phyloP scores from a whole-genome alignment of 805 yeast species.

The Zygosaccharomyces gambellarensis region DNA sequence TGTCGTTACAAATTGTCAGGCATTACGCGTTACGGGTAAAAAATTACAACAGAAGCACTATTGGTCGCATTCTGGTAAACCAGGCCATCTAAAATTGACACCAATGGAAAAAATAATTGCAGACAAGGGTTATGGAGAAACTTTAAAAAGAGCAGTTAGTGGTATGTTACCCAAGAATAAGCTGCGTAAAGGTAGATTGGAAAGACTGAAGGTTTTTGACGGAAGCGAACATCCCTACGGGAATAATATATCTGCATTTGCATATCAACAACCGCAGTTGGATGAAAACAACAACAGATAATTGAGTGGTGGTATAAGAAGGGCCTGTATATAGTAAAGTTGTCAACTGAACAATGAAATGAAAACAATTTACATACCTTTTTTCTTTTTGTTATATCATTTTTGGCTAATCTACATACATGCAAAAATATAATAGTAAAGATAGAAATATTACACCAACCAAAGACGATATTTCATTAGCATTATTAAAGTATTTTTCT shows the following conservation, averaged over 20 bases:
- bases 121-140: constrained; percentile 84
- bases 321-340: background rate
- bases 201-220: constrained; percentile 80
- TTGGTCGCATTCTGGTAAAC: constrained; percentile 84
- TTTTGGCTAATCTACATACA: constrained; percentile 7
- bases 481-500: background rate
- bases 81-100: constrained; percentile 80
- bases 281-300: background rate
- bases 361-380: background rate
- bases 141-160: constrained; percentile 80
- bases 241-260: constrained; percentile 77
- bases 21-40: constrained; percentile 77
- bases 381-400: background rate
- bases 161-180: constrained; percentile 96
- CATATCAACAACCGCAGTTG: constrained; percentile 65
- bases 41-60: constrained; percentile 77
- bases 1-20: constrained; percentile 88
- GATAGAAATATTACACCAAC: constrained; percentile 4
- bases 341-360: background rate
- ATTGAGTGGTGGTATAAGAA: constrained; percentile 1
- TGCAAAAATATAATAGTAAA: background rate
- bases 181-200: constrained; percentile 71
- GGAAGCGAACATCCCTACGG: constrained; percentile 85
- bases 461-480: constrained; percentile 2
- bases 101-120: constrained; percentile 73